Conservation (phyloP, 768 basidiomycete genomes). For the Serendipita sp. region DNA sequence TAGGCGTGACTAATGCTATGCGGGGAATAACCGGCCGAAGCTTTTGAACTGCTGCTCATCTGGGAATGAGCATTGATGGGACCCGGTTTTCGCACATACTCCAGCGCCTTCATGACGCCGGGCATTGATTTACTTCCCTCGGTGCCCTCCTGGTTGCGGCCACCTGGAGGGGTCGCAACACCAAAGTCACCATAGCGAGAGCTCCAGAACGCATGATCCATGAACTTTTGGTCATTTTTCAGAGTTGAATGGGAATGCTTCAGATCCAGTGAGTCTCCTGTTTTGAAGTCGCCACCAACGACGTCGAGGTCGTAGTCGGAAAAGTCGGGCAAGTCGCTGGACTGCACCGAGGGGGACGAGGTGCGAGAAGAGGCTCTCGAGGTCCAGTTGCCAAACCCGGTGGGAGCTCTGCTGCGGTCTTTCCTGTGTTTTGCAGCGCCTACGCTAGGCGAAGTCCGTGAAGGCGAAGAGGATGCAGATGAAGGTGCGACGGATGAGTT, state of each 20-base stretch:
- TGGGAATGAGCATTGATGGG: background rate
- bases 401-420: background rate
- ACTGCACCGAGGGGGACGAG: conserved; percentile 1
- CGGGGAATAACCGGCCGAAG: background rate
- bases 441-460: background rate
- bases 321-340: conserved; percentile 13
- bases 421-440: background rate
- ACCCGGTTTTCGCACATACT: conserved; percentile 4
- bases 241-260: background rate
- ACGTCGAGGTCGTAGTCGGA: conserved; percentile 9
- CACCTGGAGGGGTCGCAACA: background rate
- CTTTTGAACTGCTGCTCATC: background rate
- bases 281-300: conserved; percentile 11
- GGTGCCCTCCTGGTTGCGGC: background rate
- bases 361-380: background rate
- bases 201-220: conserved; percentile 3
- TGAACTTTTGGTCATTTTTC: background rate
- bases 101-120: background rate
- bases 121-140: background rate
- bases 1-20: background rate
- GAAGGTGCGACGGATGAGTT: conserved; percentile 3
- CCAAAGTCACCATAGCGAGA: conserved; percentile 3
- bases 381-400: background rate
- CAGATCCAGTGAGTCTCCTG: conserved; percentile 6
- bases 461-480: background rate